Evolutionary conservation across 148 eudicot species (phyloP), one percentile per base, ranked within the genome.

Genomic region (Vaccinium darrowii): DNA sequence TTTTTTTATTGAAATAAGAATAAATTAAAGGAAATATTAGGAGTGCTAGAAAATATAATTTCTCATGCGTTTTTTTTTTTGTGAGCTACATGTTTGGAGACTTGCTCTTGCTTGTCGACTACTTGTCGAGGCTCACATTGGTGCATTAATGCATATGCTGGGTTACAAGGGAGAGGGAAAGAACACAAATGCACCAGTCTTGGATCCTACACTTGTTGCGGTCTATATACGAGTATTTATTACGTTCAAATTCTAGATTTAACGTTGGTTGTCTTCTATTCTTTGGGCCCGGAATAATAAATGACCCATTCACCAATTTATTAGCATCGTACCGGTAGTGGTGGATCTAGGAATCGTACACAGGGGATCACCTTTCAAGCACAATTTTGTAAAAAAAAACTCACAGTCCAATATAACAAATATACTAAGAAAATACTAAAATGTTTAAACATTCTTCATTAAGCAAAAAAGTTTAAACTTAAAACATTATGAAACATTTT

Each of bases 101-200:
- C 83, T 79, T 36, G 72, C 72, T 80, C 36, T 80, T 57, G 30
- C 30, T 58, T 80, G 83, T 80, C 51, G 16, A 16, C 50, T 33
- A 36, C 10, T 13, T 36, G 69, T 18, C 50, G 51, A 30, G 16
- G 15, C 16, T 57, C 69, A 56, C 51, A 80, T 80, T 56, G 33
- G 30, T 79, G 67, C 50, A 39, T 58, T 80, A 30, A 43, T 80
- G 73, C 53, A 1, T 60, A 21, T 80, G 83, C 14, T 39, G 6
- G 83, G 71, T 9, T 12, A 39, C 11, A 58, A 49, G 83, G 72
- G 49, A 9, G 49, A 56, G 14, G 47, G 7, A 39, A 56, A 8
- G 14, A 54, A 56, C 43, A 56, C 21, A 56, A 10, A 9, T 43
- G 47, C 14, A 51, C 1, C 8, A 18, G 18, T 30, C 65, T 30